Conservation (phyloP, 2,329 filamentous ascomycete genomes). For the Pseudocercospora eumusae region DNA sequence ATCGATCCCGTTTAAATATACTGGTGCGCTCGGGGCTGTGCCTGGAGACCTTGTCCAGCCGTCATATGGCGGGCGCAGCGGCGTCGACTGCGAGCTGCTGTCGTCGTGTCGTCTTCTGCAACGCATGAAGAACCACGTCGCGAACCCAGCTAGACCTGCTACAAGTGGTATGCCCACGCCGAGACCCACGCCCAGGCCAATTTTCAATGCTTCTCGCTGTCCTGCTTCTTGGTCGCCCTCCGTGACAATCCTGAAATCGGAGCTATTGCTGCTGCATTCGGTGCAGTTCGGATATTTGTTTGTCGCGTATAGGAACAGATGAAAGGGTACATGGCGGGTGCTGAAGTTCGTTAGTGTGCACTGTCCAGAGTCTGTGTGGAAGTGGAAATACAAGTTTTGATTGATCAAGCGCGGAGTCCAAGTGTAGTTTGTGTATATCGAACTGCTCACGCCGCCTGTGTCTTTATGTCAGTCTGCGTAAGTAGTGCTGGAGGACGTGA, state of each 20-base stretch:
- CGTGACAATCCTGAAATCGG: not conserved
- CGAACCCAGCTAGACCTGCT: conserved; percentile 1
- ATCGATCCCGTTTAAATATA: not conserved
- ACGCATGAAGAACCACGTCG: conserved; percentile 3
- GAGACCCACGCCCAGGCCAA: conserved; percentile 2
- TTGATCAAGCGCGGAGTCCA: not conserved
- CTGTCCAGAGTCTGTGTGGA: not conserved
- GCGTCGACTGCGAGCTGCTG: conserved; percentile 5
- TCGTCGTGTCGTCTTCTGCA: not conserved
- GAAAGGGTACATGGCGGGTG: not conserved
- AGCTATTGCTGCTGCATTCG: conserved; percentile 7
- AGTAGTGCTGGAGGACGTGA: not conserved
- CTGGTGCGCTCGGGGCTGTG: not conserved
- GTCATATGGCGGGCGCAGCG: not conserved
- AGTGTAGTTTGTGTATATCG: not conserved
- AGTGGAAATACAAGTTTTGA: not conserved
- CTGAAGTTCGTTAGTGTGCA: not conserved
- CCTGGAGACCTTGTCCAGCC: not conserved
- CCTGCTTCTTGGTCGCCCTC: not conserved
- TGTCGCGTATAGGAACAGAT: conserved; percentile 4
- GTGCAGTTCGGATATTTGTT: conserved; percentile 7
- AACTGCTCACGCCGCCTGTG: not conserved
- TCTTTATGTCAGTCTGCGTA: not conserved
- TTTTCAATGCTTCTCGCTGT: not conserved
- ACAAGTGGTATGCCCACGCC: conserved; percentile 4